Evolutionary conservation across 108 stramenopile genomes (phyloP).

Genomic region (Fragilaria radians): DNA sequence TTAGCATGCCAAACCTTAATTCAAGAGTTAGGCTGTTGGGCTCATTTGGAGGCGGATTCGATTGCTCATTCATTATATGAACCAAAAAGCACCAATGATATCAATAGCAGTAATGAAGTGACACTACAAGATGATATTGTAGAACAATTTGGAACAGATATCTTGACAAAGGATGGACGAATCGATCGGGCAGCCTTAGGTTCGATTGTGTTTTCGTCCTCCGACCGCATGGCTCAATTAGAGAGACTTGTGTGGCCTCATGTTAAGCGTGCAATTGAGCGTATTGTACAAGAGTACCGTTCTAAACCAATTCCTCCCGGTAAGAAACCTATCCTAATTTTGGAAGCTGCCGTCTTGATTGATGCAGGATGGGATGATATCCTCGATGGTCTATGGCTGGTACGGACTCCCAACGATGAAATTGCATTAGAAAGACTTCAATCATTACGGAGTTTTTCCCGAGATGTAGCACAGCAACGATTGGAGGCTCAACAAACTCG

Average conservation of each 20-base stretch:
- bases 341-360: constrained; percentile 71
- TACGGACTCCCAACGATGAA: constrained; percentile 27
- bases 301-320: constrained; percentile 4
- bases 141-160: constrained; percentile 46
- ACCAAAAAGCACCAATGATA: constrained; percentile 61
- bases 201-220: constrained; percentile 58
- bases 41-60: constrained; percentile 67
- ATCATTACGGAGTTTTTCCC: constrained; percentile 45
- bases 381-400: constrained; percentile 76
- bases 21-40: constrained; percentile 38
- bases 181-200: constrained; percentile 56
- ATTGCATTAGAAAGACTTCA: constrained; percentile 48
- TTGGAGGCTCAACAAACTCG: constrained; percentile 56
- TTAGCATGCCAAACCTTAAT: constrained; percentile 63
- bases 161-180: constrained; percentile 21
- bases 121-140: constrained; percentile 45
- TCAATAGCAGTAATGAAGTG: too few species aligned
- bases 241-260: constrained; percentile 82
- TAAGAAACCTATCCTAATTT: constrained; percentile 34
- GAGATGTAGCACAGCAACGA: constrained; percentile 54
- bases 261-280: constrained; percentile 37
- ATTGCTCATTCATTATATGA: constrained; percentile 67
- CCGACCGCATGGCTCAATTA: constrained; percentile 24
- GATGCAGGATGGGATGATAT: constrained; percentile 80
- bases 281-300: constrained; percentile 38